Percentiles rank a stretch among this genome's conserved stretches.
Conservation (phyloP, 495 filamentous ascomycete genomes). For the Lineolata rhizophorae region DNA sequence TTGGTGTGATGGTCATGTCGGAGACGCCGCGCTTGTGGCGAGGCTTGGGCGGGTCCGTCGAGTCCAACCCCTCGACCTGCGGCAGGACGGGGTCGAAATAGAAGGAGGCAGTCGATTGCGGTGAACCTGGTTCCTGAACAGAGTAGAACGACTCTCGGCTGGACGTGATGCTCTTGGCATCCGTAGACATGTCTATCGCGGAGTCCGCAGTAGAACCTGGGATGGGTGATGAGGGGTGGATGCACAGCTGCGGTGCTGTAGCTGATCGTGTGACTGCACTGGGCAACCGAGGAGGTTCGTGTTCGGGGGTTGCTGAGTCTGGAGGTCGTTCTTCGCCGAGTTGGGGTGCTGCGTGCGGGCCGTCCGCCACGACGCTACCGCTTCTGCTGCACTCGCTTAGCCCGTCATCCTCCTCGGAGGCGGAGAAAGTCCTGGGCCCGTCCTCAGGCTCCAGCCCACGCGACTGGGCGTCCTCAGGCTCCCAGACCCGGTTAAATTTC, state of each 20-base stretch:
- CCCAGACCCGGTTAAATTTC: constrained; percentile 26
- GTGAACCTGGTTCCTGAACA: constrained; percentile 26
- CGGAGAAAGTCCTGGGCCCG: too few species aligned
- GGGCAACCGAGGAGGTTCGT: too few species aligned
- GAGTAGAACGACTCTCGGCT: constrained; percentile 42
- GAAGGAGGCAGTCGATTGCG: constrained; percentile 27
- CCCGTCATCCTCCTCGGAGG: too few species aligned
- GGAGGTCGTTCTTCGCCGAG: too few species aligned
- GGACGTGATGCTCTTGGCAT: constrained; percentile 25
- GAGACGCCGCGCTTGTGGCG: constrained; percentile 19
- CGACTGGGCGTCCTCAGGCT: constrained; percentile 12
- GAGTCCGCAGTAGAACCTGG: background rate
- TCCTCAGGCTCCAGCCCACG: background rate
- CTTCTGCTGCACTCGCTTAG: too few species aligned
- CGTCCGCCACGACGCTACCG: too few species aligned
- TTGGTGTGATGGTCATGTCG: constrained; percentile 21
- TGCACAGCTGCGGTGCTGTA: constrained; percentile 22
- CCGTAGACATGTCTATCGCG: constrained; percentile 12
- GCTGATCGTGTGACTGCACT: constrained; percentile 21
- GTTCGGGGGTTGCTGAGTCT: too few species aligned
- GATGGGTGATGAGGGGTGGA: too few species aligned
- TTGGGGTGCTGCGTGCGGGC: too few species aligned
- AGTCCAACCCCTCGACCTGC: constrained; percentile 2
- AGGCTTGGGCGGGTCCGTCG: constrained; percentile 4
- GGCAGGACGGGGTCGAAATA: constrained; percentile 21